Evolutionary conservation across 768 basidiomycete genomes (phyloP), one percentile per base, ranked within the genome.

Genomic region (Brasilioporus rufonigricans): DNA sequence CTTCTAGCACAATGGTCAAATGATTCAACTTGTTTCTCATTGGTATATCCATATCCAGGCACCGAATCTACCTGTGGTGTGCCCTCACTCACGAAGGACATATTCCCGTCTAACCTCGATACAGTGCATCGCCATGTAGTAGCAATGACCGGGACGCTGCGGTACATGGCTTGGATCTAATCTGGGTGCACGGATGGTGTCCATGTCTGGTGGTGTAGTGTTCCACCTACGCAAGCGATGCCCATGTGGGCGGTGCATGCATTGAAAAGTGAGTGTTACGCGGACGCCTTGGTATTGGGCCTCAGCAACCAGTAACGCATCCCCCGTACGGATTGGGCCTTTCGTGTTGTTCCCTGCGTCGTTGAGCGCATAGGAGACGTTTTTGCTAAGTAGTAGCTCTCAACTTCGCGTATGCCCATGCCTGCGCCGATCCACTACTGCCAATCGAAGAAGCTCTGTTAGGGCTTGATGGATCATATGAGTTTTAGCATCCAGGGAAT

Each of bases 381-480:
- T 80, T 76, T 26, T 70, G 64, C 52, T 82, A 87, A 69, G 52
- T n/a, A n/a, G n/a, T n/a, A 83, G 77, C 53, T 90, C 80, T 89
- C 85, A 44, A 91, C 77, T 59, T 88, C 87, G 29, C 80, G 78
- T 4, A 86, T 79, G 10, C 87, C 90, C 77, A 89, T 91, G 6
- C 93, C 89, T 2, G 89, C 84, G n/a, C 94, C 94, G 14, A 93
- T 92, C 93, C 93, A 98, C 94, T 94, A 98, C 94, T 94, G 97
- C 92, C 93, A 98, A 0, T 91, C 93, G 23, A 97, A 72, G 72
- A 95, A 96, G 71, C 85, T 92, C 77, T 99, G 97, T 96, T 96
- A 99, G 19, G 98, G 81, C 11, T 98, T 84, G 48, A 97, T 85
- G 9, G 89, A 86, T 84, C 93, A 95, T 71, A 93, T 84, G 49